Evolutionary conservation across 805 yeast genomes (phyloP), one percentile per base, ranked within the genome.

Genomic region (Starmera dryadoides): DNA sequence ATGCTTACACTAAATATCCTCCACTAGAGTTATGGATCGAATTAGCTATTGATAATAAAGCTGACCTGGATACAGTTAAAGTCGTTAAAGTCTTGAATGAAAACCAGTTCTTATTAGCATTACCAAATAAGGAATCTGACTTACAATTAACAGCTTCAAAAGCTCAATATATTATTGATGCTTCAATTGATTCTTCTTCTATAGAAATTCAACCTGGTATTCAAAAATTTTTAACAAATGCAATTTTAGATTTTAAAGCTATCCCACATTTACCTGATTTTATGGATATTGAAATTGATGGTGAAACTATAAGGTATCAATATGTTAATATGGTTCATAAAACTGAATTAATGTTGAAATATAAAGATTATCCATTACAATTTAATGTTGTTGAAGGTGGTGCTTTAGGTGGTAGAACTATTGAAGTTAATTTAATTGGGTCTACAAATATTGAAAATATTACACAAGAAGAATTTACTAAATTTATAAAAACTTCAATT

Each of bases 1-100:
- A 58, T 39, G 49, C 57, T 36, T 53, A 58, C 39, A 49, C 58
- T 36, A 50, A 60, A 31, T 64, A 63, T 34, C 81, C 83, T 3
- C 77, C 81, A 1, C 55, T 78, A 6, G 83, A 77, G 48, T 59
- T 78, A 34, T 76, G 81, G 79, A 57, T 70, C 28, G 73, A 67
- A 35, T 53, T 73, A 35, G 61, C 59, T 16, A 60, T 62, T 14
- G 39, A 42, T n/a, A 59, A 60, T 11, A 52, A 44, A 30, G 68
- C 67, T 1, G 69, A 62, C 28, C 21, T 43, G 26, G 67, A 60
- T n/a, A 51, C 66, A 7, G 46, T 75, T 39, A 64, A 64, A 29
- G 52, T 71, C 2, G 66, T 71, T 1, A 60, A 73, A 1, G 69
- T 69, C 1, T 71, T 71, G 22, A 63, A 63, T 8, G 81, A 77